Percentiles rank a stretch among this genome's conserved stretches.
These are phyloP conservation scores for Graphium sp. DNA, from an alignment of 2,329 filamentous ascomycete species.

Conservation along the genomic window DNA sequence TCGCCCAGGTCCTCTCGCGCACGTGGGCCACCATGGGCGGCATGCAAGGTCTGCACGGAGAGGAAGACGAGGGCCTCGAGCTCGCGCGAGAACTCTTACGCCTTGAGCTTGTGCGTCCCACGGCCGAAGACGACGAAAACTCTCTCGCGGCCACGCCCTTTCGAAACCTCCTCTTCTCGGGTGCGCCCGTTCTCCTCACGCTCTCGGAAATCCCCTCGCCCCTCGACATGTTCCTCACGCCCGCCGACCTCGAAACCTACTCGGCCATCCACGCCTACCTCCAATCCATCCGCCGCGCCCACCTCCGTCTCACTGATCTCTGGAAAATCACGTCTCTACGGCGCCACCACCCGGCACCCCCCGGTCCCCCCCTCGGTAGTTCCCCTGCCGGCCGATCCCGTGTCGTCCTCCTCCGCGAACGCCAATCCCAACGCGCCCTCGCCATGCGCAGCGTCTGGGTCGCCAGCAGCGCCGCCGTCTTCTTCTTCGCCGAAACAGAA, in stretches of 20 bases:
- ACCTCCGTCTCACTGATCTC: slow-evolving; percentile 66
- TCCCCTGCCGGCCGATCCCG: slow-evolving; percentile 41
- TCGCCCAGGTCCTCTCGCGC: slow-evolving; percentile 57
- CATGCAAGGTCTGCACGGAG: slow-evolving; percentile 49
- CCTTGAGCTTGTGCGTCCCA: slow-evolving; percentile 34
- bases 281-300: slow-evolving; percentile 67
- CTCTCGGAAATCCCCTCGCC: slow-evolving; percentile 61
- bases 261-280: slow-evolving; percentile 79
- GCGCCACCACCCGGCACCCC: slow-evolving; percentile 58
- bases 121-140: too few species aligned
- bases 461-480: slow-evolving; percentile 70
- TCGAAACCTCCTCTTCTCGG: slow-evolving; percentile 66
- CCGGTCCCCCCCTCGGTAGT: slow-evolving; percentile 44
- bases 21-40: slow-evolving; percentile 70
- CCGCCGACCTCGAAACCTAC: slow-evolving; percentile 62
- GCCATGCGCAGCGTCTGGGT: slow-evolving; percentile 79
- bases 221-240: slow-evolving; percentile 71
- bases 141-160: slow-evolving; percentile 42
- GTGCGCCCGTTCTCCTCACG: slow-evolving; percentile 46
- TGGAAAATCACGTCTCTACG: slow-evolving; percentile 76
- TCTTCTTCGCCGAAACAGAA: slow-evolving; percentile 76
- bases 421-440: slow-evolving; percentile 43
- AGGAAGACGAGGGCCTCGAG: slow-evolving; percentile 73
- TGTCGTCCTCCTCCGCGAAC: slow-evolving; percentile 43
- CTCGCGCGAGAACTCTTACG: slow-evolving; percentile 63